Evolutionary conservation across 306 rosid species (phyloP).

Genomic region (Lagenaria siceraria): DNA sequence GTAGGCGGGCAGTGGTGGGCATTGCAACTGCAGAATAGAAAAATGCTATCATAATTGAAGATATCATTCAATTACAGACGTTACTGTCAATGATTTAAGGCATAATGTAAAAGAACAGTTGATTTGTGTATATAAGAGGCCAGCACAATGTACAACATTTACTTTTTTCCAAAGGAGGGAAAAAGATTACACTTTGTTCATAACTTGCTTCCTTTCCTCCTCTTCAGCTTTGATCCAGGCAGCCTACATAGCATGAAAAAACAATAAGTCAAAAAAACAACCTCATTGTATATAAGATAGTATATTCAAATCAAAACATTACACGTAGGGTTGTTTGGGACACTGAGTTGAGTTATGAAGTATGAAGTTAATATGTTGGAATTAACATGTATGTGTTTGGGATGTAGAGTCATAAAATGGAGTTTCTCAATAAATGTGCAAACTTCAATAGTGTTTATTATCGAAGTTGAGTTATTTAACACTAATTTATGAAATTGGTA

Average conservation of each 20-base stretch:
- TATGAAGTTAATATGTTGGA: no score
- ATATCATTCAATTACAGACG: neutral
- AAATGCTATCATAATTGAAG: neutral
- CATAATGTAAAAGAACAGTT: neutral
- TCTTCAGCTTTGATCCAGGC: conserved; percentile 90
- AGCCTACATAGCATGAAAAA: conserved; percentile 28
- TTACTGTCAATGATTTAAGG: neutral
- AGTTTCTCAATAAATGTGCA: no score
- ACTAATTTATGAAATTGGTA: conserved; percentile 1
- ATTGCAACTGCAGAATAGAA: neutral
- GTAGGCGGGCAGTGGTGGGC: neutral
- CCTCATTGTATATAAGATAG: neutral
- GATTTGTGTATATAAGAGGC: neutral
- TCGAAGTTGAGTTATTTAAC: no score
- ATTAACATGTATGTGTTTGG: no score
- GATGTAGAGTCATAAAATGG: no score
- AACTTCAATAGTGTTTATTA: no score
- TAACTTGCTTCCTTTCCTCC: conserved; percentile 48
- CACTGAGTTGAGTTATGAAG: no score
- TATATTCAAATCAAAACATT: neutral
- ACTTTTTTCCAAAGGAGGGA: neutral
- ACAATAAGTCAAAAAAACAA: neutral
- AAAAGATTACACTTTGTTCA: conserved; percentile 10
- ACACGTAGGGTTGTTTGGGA: no score
- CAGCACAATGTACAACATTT: neutral